Evolutionary conservation across 768 basidiomycete genomes (phyloP), one percentile per base, ranked within the genome.

Genomic region (Trametes elegans): DNA sequence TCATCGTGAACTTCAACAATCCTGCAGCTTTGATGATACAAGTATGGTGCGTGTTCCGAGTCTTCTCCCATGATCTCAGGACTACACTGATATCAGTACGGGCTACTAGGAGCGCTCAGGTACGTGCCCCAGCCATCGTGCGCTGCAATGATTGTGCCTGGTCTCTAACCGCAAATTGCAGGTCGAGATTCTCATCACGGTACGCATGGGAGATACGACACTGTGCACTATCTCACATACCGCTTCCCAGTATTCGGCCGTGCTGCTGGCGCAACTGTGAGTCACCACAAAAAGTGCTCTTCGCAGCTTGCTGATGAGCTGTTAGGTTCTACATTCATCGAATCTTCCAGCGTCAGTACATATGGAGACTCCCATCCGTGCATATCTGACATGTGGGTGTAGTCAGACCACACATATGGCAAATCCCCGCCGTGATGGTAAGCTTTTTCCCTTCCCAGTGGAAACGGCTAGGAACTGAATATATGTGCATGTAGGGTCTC

Each of bases 1-100:
- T 59, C 19, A 36, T 59, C 10, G 23, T 38, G 9, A 59, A 59
- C 34, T 59, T 34, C 48, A 49, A 55, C 40, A 49, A 53, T 41
- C 53, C 58, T 14, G 9, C 32, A 9, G 58, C 49, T 13, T 36
- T 59, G 24, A 5, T 31, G 8, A 31, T 39, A 5, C 29, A 54
- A 36, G 53, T 59, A 5, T 59, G 58, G 58, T 54, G 27, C 8
- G 57, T 41, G 3, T 5, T 11, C 8, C 27, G 19, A 23, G 18
- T 7, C 7, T 16, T 8, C 5, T 14, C 5, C 19, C 13, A 26
- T 9, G 19, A 23, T 29, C 27, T 27, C 4, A 1, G 9, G 6
- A 5, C 23, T 26, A 3, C 6, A 13, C n/a, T 3, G 21, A 13
- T 21, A 16, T n/a, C 24, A 2, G 3, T 16, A 16, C n/a, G n/a